These are phyloP conservation scores for Epichloe elymi DNA, from an alignment of 2,329 filamentous ascomycete genomes.

Conservation along the genomic window DNA sequence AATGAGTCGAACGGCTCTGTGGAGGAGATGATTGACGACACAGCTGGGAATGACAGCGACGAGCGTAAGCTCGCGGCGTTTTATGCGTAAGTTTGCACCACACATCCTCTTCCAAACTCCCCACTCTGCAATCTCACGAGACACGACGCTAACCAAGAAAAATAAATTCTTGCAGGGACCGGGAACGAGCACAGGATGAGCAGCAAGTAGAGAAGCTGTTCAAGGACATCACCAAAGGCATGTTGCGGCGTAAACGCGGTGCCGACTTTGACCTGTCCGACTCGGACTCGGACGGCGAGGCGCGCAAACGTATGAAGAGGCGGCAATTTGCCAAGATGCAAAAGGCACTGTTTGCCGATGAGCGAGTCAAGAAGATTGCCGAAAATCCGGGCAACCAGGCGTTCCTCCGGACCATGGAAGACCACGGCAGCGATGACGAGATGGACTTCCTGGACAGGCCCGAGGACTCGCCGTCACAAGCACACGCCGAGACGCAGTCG, in stretches of 20 bases:
- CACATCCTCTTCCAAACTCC: neutral
- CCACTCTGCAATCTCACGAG: too few species aligned
- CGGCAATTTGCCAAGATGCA: slow-evolving; percentile 86
- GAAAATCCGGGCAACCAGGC: slow-evolving; percentile 80
- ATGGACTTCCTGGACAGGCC: slow-evolving; percentile 56
- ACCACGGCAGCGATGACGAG: slow-evolving; percentile 62
- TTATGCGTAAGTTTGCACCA: slow-evolving; percentile 58
- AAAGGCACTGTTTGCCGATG: slow-evolving; percentile 74
- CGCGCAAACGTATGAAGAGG: slow-evolving; percentile 66
- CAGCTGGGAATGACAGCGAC: slow-evolving; percentile 61
- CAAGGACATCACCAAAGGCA: slow-evolving; percentile 83
- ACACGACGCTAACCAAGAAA: neutral
- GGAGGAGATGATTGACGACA: slow-evolving; percentile 83
- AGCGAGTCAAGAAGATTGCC: slow-evolving; percentile 81
- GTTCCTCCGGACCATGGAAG: slow-evolving; percentile 82
- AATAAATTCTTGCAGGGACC: slow-evolving; percentile 43
- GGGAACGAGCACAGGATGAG: slow-evolving; percentile 68
- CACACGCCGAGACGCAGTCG: slow-evolving; percentile 20
- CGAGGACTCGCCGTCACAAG: slow-evolving; percentile 15
- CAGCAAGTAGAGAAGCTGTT: slow-evolving; percentile 83
- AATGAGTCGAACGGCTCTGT: slow-evolving; percentile 57
- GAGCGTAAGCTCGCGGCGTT: slow-evolving; percentile 73
- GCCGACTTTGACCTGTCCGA: slow-evolving; percentile 78
- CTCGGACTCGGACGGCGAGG: slow-evolving; percentile 75
- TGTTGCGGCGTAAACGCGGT: slow-evolving; percentile 70